These are phyloP conservation scores for Aspergillus latus DNA, from an alignment of 2,329 filamentous ascomycete genomes.

Conservation along the genomic window DNA sequence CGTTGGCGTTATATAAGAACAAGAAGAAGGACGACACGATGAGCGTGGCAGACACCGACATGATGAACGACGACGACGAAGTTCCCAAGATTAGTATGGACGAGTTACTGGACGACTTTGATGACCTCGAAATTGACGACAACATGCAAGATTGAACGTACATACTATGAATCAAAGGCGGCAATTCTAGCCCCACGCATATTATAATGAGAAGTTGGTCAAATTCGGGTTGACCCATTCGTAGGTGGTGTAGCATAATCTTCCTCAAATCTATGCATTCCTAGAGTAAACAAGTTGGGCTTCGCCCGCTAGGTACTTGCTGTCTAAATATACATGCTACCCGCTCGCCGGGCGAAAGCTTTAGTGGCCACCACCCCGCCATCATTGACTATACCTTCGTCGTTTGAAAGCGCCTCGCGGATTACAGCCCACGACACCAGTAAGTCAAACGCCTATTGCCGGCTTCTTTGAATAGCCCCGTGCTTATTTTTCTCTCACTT, in stretches of 20 bases:
- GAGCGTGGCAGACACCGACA: conserved; percentile 47
- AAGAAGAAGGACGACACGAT: conserved; percentile 50
- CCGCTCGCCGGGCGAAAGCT: background rate
- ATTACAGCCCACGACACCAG: no score
- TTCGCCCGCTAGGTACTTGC: no score
- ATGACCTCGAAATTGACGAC: conserved; percentile 73
- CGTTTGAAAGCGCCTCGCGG: background rate
- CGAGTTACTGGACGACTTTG: conserved; percentile 86
- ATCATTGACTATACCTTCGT: background rate
- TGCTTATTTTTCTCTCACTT: no score
- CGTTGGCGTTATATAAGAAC: conserved; percentile 80
- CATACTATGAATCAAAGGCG: background rate
- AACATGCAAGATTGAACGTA: conserved; percentile 15
- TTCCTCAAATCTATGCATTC: no score
- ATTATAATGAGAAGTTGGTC: background rate
- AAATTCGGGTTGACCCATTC: no score
- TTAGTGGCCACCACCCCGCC: background rate
- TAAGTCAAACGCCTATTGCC: no score
- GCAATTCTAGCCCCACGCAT: background rate
- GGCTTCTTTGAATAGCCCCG: no score
- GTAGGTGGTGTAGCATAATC: no score
- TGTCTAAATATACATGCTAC: background rate
- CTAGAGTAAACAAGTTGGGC: no score
- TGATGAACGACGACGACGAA: conserved; percentile 62
- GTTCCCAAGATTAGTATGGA: conserved; percentile 73